A percentile compares a stretch with the other conserved stretches of the same genome.
Conservation (phyloP, 1,284 basidiomycete genomes). For the Ceratobasidium sp. region DNA sequence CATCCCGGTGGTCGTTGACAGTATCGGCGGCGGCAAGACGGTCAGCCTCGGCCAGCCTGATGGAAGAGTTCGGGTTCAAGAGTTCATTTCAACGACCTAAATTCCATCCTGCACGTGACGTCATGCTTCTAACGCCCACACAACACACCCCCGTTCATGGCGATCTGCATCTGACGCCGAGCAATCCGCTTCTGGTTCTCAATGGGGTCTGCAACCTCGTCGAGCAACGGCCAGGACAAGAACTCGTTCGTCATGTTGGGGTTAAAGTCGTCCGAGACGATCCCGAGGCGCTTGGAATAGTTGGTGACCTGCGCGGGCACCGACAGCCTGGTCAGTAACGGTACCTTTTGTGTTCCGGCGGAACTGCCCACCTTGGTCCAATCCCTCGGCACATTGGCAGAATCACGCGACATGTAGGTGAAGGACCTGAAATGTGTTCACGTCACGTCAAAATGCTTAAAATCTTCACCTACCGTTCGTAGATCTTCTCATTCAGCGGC, state of each 20-base stretch:
- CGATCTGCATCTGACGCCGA: slow-evolving; percentile 39
- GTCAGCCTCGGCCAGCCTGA: neutral
- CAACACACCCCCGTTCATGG: slow-evolving; percentile 36
- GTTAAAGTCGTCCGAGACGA: slow-evolving; percentile 53
- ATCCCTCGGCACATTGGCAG: slow-evolving; percentile 49
- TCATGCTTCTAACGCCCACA: slow-evolving; percentile 3
- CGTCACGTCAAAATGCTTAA: neutral
- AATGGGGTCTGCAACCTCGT: slow-evolving; percentile 41
- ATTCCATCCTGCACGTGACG: slow-evolving; percentile 22
- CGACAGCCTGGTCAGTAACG: neutral
- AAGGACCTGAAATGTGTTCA: slow-evolving; percentile 49
- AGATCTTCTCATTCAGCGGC: slow-evolving; percentile 52
- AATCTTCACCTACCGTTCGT: slow-evolving; percentile 50
- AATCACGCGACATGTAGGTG: slow-evolving; percentile 56
- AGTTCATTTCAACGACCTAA: slow-evolving; percentile 11
- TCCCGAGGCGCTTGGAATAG: slow-evolving; percentile 56
- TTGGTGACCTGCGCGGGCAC: slow-evolving; percentile 52
- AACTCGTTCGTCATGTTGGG: slow-evolving; percentile 56
- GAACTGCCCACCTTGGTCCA: slow-evolving; percentile 49
- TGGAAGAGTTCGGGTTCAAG: slow-evolving; percentile 4
- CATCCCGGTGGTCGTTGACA: neutral
- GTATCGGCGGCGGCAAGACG: neutral
- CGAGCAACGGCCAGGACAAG: slow-evolving; percentile 46
- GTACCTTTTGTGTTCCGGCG: neutral
- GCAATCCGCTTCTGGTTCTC: slow-evolving; percentile 42